These are phyloP conservation scores for Solanum hybrid DNA, from an alignment of 305 asterid genomes.

Conservation along the genomic window DNA sequence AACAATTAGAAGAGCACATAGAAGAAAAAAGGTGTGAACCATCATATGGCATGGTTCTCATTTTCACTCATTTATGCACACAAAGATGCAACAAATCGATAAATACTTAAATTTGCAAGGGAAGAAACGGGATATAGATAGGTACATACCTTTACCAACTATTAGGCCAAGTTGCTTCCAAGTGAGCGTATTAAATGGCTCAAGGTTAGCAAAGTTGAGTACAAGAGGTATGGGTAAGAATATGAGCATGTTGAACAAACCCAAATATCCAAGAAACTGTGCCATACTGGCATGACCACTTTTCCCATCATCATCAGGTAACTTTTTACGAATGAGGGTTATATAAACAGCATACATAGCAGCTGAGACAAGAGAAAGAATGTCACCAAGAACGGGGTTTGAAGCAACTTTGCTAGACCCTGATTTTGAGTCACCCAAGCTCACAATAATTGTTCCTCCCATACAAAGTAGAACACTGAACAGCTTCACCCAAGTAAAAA, in stretches of 20 bases:
- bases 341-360: slow-evolving; percentile 75
- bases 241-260: slow-evolving; percentile 69
- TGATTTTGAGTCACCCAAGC: slow-evolving; percentile 65
- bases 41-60: neutral
- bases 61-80: neutral
- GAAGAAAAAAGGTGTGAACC: neutral
- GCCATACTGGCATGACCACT: slow-evolving; percentile 76
- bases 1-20: neutral
- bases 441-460: slow-evolving; percentile 79
- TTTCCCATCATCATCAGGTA: slow-evolving; percentile 71
- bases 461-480: slow-evolving; percentile 86
- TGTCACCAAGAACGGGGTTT: slow-evolving; percentile 69
- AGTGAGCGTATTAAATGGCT: slow-evolving; percentile 44
- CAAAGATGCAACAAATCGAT: neutral
- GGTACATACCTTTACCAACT: slow-evolving; percentile 76
- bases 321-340: slow-evolving; percentile 66
- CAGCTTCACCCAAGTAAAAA: slow-evolving; percentile 79
- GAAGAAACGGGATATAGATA: neutral
- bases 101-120: neutral
- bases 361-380: slow-evolving; percentile 60
- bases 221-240: slow-evolving; percentile 65
- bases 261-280: slow-evolving; percentile 86
- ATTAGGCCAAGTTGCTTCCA: slow-evolving; percentile 66
- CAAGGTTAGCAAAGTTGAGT: slow-evolving; percentile 46
- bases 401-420: slow-evolving; percentile 43